Percentiles rank a stretch among this genome's conserved stretches.
These are phyloP conservation scores for Clarireedia monteithiana DNA, from an alignment of 2,329 filamentous ascomycete species.

Conservation along the genomic window DNA sequence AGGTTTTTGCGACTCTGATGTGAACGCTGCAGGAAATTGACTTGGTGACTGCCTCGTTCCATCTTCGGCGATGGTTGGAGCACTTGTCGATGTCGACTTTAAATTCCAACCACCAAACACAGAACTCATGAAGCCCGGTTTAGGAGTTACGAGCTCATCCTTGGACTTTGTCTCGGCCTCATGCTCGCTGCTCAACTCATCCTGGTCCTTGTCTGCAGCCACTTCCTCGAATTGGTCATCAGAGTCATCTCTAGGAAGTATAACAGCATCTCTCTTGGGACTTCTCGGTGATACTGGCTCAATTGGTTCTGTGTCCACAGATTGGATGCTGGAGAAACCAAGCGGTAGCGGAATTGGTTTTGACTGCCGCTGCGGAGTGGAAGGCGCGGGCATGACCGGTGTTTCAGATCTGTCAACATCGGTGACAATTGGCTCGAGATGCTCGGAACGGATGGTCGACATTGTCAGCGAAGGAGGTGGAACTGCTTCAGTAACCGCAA, in stretches of 20 bases:
- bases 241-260: slow-evolving; percentile 41
- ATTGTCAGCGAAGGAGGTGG: slow-evolving; percentile 23
- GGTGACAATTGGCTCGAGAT: slow-evolving; percentile 27
- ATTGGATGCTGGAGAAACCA: slow-evolving; percentile 26
- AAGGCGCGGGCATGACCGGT: slow-evolving; percentile 4
- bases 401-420: slow-evolving; percentile 5
- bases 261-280: slow-evolving; percentile 47
- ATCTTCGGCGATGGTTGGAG: slow-evolving; percentile 54
- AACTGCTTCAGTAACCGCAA: slow-evolving; percentile 4
- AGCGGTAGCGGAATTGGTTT: slow-evolving; percentile 12
- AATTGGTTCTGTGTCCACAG: slow-evolving; percentile 26
- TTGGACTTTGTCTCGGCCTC: neutral
- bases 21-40: slow-evolving; percentile 41
- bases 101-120: slow-evolving; percentile 40
- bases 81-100: slow-evolving; percentile 29
- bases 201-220: neutral
- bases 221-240: neutral
- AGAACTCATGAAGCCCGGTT: slow-evolving; percentile 35
- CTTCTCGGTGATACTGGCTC: slow-evolving; percentile 35
- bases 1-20: slow-evolving; percentile 48
- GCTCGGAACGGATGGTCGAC: slow-evolving; percentile 34
- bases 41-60: slow-evolving; percentile 49
- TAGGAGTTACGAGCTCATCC: slow-evolving; percentile 33
- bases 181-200: neutral
- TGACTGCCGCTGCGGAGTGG: neutral